phyloP scores from a whole-genome alignment of 2,329 filamentous ascomycete species.

The Dothiorella sarmentorum region DNA sequence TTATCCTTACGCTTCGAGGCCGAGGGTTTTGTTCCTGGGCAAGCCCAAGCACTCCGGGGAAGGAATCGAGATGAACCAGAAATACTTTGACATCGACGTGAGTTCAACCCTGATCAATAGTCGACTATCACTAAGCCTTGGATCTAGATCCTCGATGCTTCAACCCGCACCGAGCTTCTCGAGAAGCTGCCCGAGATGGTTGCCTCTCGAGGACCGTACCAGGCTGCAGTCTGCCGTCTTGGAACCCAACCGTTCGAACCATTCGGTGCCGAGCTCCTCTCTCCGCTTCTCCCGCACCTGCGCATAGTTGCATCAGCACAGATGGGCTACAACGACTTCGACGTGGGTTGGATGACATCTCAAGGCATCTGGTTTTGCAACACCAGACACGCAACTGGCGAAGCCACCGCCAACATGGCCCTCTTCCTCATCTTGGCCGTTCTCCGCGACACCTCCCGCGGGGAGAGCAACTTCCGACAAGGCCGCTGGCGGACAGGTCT shows the following conservation, averaged over 20 bases:
- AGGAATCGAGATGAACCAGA: neutral
- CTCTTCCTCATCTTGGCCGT: constrained; percentile 47
- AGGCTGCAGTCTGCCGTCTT: constrained; percentile 35
- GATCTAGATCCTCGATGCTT: constrained; percentile 3
- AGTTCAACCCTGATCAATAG: neutral
- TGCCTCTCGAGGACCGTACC: neutral
- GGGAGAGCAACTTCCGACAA: constrained; percentile 35
- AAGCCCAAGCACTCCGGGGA: neutral
- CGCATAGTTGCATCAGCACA: constrained; percentile 48
- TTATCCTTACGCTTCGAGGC: neutral
- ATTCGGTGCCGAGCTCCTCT: constrained; percentile 47
- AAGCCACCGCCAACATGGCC: constrained; percentile 51
- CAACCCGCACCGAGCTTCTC: neutral
- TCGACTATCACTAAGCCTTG: neutral
- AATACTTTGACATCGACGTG: constrained; percentile 3
- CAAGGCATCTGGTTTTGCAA: constrained; percentile 54
- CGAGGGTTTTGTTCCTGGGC: constrained; percentile 6
- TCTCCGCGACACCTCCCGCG: constrained; percentile 44
- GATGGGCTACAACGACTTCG: constrained; percentile 50
- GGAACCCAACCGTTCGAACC: constrained; percentile 49
- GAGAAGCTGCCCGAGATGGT: neutral
- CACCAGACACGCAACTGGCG: constrained; percentile 50
- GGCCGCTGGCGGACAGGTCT: constrained; percentile 37
- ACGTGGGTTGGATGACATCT: constrained; percentile 42
- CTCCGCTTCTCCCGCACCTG: constrained; percentile 40